Percentiles rank a stretch among this genome's conserved stretches.
Conservation (phyloP, 1,284 basidiomycete species). For the Heterobasidion occidentale region DNA sequence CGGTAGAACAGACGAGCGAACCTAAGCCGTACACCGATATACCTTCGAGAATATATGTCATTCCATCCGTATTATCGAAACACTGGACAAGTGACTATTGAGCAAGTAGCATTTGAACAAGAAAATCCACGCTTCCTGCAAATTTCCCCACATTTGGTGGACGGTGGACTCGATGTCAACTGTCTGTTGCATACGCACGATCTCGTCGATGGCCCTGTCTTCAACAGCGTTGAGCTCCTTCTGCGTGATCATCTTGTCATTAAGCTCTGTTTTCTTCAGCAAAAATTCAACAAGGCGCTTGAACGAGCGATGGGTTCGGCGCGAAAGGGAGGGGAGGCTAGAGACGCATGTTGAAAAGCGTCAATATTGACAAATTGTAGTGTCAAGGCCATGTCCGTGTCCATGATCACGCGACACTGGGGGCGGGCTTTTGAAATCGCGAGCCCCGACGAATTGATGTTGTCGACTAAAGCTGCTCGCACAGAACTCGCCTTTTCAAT, state of each 20-base stretch:
- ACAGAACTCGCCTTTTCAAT: too few relatives aligned
- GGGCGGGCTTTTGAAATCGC: too few relatives aligned
- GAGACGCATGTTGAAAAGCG: not conserved
- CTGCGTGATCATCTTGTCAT: constrained; percentile 24
- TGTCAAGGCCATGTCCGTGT: too few relatives aligned
- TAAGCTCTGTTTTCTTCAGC: constrained; percentile 28
- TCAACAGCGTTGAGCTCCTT: constrained; percentile 33
- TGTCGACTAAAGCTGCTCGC: too few relatives aligned
- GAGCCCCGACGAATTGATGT: too few relatives aligned
- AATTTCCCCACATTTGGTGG: constrained; percentile 45
- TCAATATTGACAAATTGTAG: not conserved
- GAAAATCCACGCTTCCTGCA: constrained; percentile 16
- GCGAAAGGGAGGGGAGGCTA: constrained; percentile 31
- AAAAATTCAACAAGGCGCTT: constrained; percentile 36
- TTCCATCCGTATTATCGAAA: constrained; percentile 57
- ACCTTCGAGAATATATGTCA: constrained; percentile 49
- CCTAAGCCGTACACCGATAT: constrained; percentile 14
- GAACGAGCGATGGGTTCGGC: constrained; percentile 37
- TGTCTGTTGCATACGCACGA: constrained; percentile 34
- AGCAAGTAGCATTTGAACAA: constrained; percentile 42
- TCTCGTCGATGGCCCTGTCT: constrained; percentile 34
- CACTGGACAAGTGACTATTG: constrained; percentile 32
- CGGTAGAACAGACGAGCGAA: not conserved
- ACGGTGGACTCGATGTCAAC: constrained; percentile 34
- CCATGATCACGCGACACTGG: too few relatives aligned